Evolutionary conservation across 441 rosid genomes (phyloP).

Genomic region (Populus hybrid): DNA sequence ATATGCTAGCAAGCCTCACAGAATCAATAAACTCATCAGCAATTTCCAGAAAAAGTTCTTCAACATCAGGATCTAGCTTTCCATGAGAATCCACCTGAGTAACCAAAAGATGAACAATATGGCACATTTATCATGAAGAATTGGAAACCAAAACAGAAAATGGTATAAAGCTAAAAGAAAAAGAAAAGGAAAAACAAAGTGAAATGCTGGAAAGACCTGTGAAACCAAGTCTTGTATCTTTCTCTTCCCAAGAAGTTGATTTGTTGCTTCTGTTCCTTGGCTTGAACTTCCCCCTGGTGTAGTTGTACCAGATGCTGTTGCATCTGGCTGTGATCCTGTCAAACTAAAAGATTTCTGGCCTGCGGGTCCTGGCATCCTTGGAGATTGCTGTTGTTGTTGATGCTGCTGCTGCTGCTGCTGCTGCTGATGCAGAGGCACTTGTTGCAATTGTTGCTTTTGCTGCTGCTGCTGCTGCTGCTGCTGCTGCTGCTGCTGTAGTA

Average conservation of each 20-base stretch:
- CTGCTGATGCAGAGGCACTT: slow-evolving; percentile 30
- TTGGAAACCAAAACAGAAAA: slow-evolving; percentile 5
- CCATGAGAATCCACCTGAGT: slow-evolving; percentile 77
- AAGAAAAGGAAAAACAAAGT: not conserved
- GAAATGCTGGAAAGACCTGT: slow-evolving; percentile 52
- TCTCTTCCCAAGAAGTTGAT: slow-evolving; percentile 96
- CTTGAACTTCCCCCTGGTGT: slow-evolving; percentile 97
- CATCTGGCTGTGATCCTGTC: slow-evolving; percentile 98
- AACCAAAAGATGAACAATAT: slow-evolving; percentile 4
- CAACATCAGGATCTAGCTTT: slow-evolving; percentile 82
- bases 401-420: slow-evolving; percentile 45
- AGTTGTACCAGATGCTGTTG: slow-evolving; percentile 91
- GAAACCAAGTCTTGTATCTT: slow-evolving; percentile 96
- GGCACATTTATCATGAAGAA: slow-evolving; percentile 8
- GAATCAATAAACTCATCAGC: slow-evolving; percentile 95
- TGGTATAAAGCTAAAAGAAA: slow-evolving; percentile 8
- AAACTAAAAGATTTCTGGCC: slow-evolving; percentile 92
- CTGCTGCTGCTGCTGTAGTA: slow-evolving; percentile 36
- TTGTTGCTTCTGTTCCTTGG: slow-evolving; percentile 96
- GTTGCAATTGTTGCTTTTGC: slow-evolving; percentile 40
- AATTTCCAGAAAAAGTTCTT: slow-evolving; percentile 89
- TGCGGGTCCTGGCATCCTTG: slow-evolving; percentile 56
- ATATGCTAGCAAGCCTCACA: slow-evolving; percentile 49
- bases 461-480: slow-evolving; percentile 45
- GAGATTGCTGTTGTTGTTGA: slow-evolving; percentile 47